Evolutionary conservation across 2,329 filamentous ascomycete genomes (phyloP), one percentile per base, ranked within the genome.

Genomic region (Trichoderma citrinoviride): DNA sequence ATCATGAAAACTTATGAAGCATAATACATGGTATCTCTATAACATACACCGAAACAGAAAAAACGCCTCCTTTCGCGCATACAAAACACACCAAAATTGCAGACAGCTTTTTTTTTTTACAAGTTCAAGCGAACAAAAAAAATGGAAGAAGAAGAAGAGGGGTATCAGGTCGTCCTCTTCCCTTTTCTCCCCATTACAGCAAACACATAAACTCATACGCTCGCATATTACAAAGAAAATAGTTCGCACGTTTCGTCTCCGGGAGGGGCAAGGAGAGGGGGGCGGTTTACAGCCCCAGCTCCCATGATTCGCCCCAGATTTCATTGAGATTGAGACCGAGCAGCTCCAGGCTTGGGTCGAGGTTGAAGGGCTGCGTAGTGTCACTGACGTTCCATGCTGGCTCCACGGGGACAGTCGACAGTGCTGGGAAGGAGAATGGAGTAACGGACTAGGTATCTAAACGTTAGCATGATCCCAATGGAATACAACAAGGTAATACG

Each of bases 321-420:
- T 85, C 83, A 66, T 84, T 84, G 57, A 85, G 72, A 67, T 85
- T 83, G 61, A 83, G 77, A 3, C 83, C 83, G 55, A 85, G 73
- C 49, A 83, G 74, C 70, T 85, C 83, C 56, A 85, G 78, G 69
- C 79, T 84, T 66, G 83, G 82, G 64, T 85, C 83, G 33, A 83
- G 79, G 67, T 83, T 84, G 53, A 82, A 80, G 0, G 74, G 76
- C 68, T 78, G 77, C 27, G 73, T 71, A 57, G 71, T 68, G 64
- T 75, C 74, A 52, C 71, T 71, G 47, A 77, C 70, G 62, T 74
- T 72, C 74, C 76, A 78, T 37, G 73, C 73, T 61, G 73, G 73
- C 50, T 79, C 75, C 55, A 79, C 71, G 27, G 74, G 72, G 44
- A 73, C 74, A 15, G 76, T 69, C 53, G 77, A 69, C 63, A 76